Percentiles rank a stretch among this genome's conserved stretches.
Evolutionary conservation across 305 asterid species (phyloP).

Genomic region (Fraxinus nigra): DNA sequence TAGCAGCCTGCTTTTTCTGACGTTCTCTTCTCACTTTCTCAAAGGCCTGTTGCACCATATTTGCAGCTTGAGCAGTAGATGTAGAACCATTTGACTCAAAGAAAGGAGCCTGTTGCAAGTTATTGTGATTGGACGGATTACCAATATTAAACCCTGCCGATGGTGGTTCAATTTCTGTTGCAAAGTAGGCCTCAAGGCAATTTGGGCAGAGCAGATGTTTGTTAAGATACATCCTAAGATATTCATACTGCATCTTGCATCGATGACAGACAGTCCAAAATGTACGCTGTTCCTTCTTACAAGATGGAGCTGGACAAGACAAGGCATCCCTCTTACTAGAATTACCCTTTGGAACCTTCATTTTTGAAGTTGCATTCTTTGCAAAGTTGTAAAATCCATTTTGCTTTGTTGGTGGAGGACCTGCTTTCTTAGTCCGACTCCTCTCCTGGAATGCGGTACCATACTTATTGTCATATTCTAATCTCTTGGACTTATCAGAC

Average conservation of each 20-base stretch:
- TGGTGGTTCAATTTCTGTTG: slow-evolving; percentile 69
- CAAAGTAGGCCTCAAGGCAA: slow-evolving; percentile 74
- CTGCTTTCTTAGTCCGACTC: slow-evolving; percentile 29
- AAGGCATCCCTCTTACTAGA: slow-evolving; percentile 34
- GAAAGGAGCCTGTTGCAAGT: slow-evolving; percentile 71
- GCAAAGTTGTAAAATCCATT: slow-evolving; percentile 61
- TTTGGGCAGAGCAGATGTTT: slow-evolving; percentile 82
- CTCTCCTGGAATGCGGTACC: slow-evolving; percentile 30
- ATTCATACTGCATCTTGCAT: slow-evolving; percentile 81
- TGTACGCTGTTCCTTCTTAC: slow-evolving; percentile 46
- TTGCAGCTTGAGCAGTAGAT: slow-evolving; percentile 68
- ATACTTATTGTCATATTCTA: slow-evolving; percentile 47
- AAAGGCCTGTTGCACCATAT: slow-evolving; percentile 68
- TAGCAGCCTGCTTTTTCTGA: slow-evolving; percentile 71
- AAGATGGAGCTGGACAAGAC: slow-evolving; percentile 33
- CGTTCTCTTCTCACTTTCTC: slow-evolving; percentile 77
- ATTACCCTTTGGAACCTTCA: slow-evolving; percentile 41
- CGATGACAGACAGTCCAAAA: slow-evolving; percentile 83
- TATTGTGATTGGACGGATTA: slow-evolving; percentile 24
- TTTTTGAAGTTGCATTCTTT: slow-evolving; percentile 38
- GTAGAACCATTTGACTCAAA: slow-evolving; percentile 46
- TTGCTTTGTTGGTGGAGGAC: slow-evolving; percentile 39
- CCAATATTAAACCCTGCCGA: slow-evolving; percentile 24
- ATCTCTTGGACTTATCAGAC: slow-evolving; percentile 56
- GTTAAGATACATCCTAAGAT: slow-evolving; percentile 67